Percentiles rank a stretch among this genome's conserved stretches.
phyloP scores from a whole-genome alignment of 1,139 yeast genomes.

The Saccharomyces hybrid region DNA sequence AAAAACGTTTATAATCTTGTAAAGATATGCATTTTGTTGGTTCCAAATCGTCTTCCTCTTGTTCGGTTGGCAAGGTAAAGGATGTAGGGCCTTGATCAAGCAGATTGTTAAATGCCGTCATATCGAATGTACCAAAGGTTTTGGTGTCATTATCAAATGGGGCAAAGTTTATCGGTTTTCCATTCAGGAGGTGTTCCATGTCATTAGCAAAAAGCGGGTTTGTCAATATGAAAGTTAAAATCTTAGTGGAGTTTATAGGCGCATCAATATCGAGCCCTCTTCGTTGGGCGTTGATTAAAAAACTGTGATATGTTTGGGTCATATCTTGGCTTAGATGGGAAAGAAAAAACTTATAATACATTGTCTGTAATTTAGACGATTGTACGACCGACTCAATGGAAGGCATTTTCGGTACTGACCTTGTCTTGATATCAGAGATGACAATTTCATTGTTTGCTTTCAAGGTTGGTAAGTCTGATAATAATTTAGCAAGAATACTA shows the following conservation, averaged over 20 bases:
- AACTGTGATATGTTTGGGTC: constrained; percentile 19
- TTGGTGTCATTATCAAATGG: constrained; percentile 33
- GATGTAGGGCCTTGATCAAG: not conserved
- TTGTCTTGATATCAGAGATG: constrained; percentile 54
- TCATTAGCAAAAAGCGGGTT: constrained; percentile 38
- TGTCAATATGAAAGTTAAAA: constrained; percentile 35
- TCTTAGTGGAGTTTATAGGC: constrained; percentile 39
- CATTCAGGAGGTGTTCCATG: constrained; percentile 40
- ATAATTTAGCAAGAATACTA: not conserved
- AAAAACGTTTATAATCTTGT: constrained; percentile 15
- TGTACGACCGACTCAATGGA: constrained; percentile 40
- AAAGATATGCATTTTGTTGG: not conserved
- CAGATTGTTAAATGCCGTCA: constrained; percentile 11
- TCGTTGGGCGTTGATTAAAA: constrained; percentile 41
- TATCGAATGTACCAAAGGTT: constrained; percentile 9
- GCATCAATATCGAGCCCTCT: constrained; percentile 43
- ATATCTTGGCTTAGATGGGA: constrained; percentile 32
- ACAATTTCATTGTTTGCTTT: constrained; percentile 23
- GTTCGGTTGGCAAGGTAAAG: not conserved
- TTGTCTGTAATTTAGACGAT: constrained; percentile 49
- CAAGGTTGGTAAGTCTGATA: not conserved
- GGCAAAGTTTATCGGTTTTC: constrained; percentile 39
- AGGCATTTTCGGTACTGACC: constrained; percentile 40
- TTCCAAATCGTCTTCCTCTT: not conserved
- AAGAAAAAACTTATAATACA: constrained; percentile 45